Conservation (phyloP, 2,329 filamentous ascomycete species). For the Colletotrichum sp. region DNA sequence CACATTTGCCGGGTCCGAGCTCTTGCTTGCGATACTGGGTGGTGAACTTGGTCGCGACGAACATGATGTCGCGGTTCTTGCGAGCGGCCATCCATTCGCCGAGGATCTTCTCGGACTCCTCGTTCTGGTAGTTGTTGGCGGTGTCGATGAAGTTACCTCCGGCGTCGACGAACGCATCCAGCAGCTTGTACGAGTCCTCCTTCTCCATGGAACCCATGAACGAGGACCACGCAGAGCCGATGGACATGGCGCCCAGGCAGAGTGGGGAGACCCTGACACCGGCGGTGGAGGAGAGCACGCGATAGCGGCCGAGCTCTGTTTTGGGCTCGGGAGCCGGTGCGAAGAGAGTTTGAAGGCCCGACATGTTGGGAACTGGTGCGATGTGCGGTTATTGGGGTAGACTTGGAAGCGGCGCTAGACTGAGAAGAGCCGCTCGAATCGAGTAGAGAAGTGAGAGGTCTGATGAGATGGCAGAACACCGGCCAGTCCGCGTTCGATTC, state of each 20-base stretch:
- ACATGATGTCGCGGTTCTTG: conserved; percentile 56
- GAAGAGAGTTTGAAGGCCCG: conserved; percentile 2
- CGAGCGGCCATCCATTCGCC: conserved; percentile 60
- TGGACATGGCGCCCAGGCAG: conserved; percentile 58
- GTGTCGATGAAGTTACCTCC: conserved; percentile 76
- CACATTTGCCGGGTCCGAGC: conserved; percentile 35
- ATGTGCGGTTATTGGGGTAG: neutral
- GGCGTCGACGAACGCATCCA: conserved; percentile 59
- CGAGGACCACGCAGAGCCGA: conserved; percentile 49
- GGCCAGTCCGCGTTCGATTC: neutral
- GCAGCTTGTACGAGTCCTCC: conserved; percentile 57
- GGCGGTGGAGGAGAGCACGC: conserved; percentile 54
- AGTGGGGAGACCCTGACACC: conserved; percentile 58
- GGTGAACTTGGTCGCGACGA: conserved; percentile 63
- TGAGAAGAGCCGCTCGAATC: neutral
- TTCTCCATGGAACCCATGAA: conserved; percentile 60
- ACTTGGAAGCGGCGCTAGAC: neutral
- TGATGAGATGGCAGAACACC: neutral
- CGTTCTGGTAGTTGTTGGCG: conserved; percentile 61
- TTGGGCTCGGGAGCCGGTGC: conserved; percentile 39
- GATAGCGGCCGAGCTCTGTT: conserved; percentile 58
- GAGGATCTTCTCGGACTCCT: conserved; percentile 61
- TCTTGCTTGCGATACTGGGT: conserved; percentile 47
- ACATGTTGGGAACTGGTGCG: neutral
- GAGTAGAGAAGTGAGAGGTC: neutral